Conservation (phyloP, 371 early-diverging fungal genomes). For the Parasitella parasitica region DNA sequence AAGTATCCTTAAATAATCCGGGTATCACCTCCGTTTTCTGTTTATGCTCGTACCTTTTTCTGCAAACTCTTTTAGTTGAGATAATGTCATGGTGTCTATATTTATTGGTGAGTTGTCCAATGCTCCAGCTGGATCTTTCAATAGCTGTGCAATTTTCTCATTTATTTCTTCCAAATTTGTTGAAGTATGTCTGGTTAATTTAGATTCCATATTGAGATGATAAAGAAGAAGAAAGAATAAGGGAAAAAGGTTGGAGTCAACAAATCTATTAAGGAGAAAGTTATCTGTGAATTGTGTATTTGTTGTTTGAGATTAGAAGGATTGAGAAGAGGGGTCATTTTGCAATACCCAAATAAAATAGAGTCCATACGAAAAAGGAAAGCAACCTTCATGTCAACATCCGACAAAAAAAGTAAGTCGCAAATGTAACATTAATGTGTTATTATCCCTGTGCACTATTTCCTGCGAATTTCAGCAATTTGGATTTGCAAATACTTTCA, state of each 20-base stretch:
- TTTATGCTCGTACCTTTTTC: constrained; percentile 42
- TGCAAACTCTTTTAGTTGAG: constrained; percentile 43
- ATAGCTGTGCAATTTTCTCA: constrained; percentile 30
- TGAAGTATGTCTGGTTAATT: constrained; percentile 41
- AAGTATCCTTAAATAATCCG: background rate
- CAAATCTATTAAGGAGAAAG: background rate
- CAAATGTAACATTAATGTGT: background rate
- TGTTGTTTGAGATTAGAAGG: background rate
- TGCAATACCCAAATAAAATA: background rate
- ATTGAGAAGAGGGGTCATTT: background rate
- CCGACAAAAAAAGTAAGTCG: background rate
- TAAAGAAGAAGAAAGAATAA: too few relatives aligned
- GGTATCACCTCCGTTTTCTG: background rate
- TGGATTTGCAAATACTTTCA: too few relatives aligned
- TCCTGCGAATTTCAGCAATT: too few relatives aligned
- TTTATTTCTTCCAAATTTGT: constrained; percentile 42
- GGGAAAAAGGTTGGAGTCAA: background rate
- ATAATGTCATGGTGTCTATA: constrained; percentile 32
- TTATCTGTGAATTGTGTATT: background rate
- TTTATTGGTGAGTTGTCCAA: constrained; percentile 29
- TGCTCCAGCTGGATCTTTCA: constrained; percentile 38
- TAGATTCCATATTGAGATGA: constrained; percentile 29
- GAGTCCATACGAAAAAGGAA: background rate
- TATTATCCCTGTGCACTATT: background rate
- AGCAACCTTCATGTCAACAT: constrained; percentile 1